A percentile compares a stretch with the other conserved stretches of the same genome.
These are phyloP conservation scores for Coniochaeta hoffmannii DNA, from an alignment of 2,329 filamentous ascomycete genomes.

Conservation along the genomic window DNA sequence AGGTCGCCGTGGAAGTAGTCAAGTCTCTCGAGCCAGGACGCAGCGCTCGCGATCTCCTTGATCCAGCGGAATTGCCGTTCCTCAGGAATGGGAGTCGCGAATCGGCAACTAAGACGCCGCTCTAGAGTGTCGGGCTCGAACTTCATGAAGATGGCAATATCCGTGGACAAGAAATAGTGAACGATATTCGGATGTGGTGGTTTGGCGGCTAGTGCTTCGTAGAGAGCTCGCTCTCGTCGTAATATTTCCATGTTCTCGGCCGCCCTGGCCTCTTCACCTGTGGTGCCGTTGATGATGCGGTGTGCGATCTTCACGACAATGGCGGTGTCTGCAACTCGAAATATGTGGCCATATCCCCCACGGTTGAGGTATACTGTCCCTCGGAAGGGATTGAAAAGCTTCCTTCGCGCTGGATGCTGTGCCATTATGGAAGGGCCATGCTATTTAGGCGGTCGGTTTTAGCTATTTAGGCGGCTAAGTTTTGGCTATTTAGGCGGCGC, in stretches of 20 bases:
- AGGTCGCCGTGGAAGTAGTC: background rate
- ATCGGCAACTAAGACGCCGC: background rate
- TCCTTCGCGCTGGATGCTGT: background rate
- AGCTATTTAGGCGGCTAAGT: too few species aligned
- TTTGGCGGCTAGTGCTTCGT: background rate
- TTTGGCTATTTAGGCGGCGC: too few species aligned
- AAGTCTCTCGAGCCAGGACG: background rate
- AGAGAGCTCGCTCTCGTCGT: background rate
- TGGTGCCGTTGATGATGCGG: background rate
- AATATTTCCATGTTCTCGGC: background rate
- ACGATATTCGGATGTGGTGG: background rate
- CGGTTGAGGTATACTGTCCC: background rate
- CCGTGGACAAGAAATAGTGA: background rate
- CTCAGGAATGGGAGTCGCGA: background rate
- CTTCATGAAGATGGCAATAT: background rate
- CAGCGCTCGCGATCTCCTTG: background rate
- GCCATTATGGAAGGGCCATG: too few species aligned
- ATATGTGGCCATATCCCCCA: background rate
- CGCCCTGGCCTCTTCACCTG: background rate
- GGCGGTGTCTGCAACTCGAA: background rate
- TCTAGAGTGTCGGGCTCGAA: background rate
- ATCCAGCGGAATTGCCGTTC: background rate
- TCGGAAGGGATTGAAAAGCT: background rate
- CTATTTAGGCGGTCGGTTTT: too few species aligned
- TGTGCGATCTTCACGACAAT: background rate